A percentile compares a stretch with the other conserved stretches of the same genome.
phyloP scores from a whole-genome alignment of 352 stramenopile species.

The Phytophthora fragariae region DNA sequence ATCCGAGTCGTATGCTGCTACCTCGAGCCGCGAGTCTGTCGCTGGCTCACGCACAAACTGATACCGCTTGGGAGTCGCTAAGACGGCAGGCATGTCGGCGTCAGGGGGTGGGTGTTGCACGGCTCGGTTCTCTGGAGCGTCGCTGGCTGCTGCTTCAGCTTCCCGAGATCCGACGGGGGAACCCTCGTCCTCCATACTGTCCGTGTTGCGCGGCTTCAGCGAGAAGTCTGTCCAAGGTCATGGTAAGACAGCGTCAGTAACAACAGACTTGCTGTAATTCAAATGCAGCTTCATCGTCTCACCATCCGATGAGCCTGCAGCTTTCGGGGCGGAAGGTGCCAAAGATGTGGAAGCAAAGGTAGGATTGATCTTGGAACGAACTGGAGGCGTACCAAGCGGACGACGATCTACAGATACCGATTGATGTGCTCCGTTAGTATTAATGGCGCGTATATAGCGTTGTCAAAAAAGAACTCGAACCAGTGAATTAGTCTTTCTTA shows the following conservation, averaged over 20 bases:
- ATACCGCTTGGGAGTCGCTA: constrained; percentile 80
- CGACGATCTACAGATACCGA: constrained; percentile 43
- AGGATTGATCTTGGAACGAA: constrained; percentile 62
- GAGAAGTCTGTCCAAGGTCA: constrained; percentile 45
- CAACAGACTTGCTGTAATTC: not conserved
- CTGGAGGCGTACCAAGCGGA: constrained; percentile 50
- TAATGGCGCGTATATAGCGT: constrained; percentile 21
- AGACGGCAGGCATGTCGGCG: constrained; percentile 32
- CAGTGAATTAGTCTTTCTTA: constrained; percentile 47
- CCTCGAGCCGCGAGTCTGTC: constrained; percentile 65
- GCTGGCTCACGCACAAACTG: constrained; percentile 78
- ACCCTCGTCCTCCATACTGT: constrained; percentile 22
- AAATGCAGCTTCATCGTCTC: constrained; percentile 9
- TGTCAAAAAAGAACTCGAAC: constrained; percentile 24
- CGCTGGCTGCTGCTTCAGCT: constrained; percentile 21
- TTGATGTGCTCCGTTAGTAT: constrained; percentile 39
- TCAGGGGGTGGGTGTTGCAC: constrained; percentile 45
- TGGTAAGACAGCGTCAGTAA: constrained; percentile 10
- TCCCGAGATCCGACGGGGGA: constrained; percentile 36
- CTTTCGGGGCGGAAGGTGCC: constrained; percentile 24
- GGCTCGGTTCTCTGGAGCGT: constrained; percentile 36
- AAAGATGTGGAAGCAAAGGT: constrained; percentile 49
- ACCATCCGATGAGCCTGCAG: constrained; percentile 52
- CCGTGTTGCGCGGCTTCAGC: constrained; percentile 46
- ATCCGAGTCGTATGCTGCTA: constrained; percentile 35